A percentile compares a stretch with the other conserved stretches of the same genome.
phyloP scores from a whole-genome alignment of 75 land plant species.

The Ceratopteris richardii region DNA sequence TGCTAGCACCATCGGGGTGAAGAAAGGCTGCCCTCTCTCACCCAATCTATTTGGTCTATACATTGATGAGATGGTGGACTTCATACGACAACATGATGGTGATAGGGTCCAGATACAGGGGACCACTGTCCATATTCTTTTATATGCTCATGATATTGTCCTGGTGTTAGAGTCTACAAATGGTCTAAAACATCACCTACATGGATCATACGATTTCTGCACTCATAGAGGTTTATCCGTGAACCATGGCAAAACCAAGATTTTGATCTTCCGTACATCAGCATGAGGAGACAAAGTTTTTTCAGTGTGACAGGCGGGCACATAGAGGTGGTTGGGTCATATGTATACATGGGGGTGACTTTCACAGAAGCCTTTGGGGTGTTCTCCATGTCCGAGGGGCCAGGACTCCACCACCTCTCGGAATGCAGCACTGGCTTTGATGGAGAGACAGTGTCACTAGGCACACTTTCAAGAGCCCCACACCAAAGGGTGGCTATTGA shows the following conservation, averaged over 20 bases:
- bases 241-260: neutral
- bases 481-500: neutral
- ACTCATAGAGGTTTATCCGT: neutral
- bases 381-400: no score
- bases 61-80: neutral
- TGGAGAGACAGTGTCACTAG: no score
- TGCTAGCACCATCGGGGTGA: conserved; percentile 4
- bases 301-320: no score
- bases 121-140: neutral
- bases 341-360: no score
- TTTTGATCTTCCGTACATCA: no score
- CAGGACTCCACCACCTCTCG: no score
- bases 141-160: neutral
- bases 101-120: neutral
- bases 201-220: neutral
- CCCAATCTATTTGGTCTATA: neutral
- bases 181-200: neutral
- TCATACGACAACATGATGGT: neutral
- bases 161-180: neutral
- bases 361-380: no score
- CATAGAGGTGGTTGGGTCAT: no score
- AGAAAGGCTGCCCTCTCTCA: neutral
- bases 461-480: no score
- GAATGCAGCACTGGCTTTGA: no score
- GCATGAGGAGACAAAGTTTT: no score